Evolutionary conservation across 345 rosid species (phyloP).

Genomic region (Citrus mangshanensis): DNA sequence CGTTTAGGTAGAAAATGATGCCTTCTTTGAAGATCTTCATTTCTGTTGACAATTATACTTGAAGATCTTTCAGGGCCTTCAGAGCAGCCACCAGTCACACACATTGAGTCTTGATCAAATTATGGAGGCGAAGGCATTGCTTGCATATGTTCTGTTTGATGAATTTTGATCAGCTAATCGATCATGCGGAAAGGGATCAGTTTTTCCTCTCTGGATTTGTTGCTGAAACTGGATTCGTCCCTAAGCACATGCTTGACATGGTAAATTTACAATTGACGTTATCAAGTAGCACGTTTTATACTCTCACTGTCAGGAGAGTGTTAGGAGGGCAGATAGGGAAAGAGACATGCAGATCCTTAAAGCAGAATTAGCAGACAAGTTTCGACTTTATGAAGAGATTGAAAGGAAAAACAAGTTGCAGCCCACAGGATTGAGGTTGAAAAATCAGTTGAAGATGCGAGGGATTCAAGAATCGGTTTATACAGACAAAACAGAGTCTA

Average conservation of each 20-base stretch:
- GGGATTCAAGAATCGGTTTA: neutral
- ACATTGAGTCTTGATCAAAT: neutral
- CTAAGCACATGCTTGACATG: neutral
- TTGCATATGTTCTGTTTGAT: neutral
- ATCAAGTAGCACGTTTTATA: neutral
- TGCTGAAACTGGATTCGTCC: neutral
- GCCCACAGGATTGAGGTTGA: neutral
- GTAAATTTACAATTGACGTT: neutral
- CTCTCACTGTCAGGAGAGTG: neutral
- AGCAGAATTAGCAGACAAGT: neutral
- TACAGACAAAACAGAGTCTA: neutral
- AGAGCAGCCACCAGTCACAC: neutral
- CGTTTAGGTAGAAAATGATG: neutral
- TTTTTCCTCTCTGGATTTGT: constrained; percentile 4
- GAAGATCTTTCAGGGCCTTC: neutral
- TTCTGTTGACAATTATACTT: neutral
- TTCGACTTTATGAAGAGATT: neutral
- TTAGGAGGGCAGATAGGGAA: neutral
- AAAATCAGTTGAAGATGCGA: neutral
- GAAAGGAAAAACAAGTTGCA: neutral
- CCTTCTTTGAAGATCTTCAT: neutral
- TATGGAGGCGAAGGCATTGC: neutral
- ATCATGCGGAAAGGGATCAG: neutral
- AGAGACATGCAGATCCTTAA: neutral
- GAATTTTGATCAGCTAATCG: neutral